Evolutionary conservation across 352 stramenopile genomes (phyloP).

Genomic region (Aphanomyces euteiches): DNA sequence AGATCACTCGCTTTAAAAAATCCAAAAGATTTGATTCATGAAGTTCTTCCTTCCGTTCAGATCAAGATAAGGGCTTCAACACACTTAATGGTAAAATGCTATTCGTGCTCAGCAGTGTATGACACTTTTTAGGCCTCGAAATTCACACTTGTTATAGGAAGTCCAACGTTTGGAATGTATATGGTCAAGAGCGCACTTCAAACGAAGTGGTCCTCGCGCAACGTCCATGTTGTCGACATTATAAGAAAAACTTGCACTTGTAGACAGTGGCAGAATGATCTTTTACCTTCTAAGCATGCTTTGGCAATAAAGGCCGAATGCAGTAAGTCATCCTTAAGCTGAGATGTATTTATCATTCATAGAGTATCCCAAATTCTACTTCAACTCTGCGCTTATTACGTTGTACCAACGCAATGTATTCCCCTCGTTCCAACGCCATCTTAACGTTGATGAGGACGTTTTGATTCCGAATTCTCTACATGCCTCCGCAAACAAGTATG

Average conservation of each 20-base stretch:
- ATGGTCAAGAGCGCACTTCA: background rate
- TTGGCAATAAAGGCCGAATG: background rate
- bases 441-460: background rate
- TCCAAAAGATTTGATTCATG: background rate
- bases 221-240: background rate
- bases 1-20: background rate
- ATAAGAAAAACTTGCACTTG: background rate
- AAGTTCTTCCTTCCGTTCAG: background rate
- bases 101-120: background rate
- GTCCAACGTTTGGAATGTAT: background rate
- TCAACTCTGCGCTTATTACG: background rate
- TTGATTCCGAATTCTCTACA: background rate
- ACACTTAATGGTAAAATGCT: background rate
- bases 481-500: background rate
- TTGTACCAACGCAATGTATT: slow-evolving; percentile 1
- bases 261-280: background rate
- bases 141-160: background rate
- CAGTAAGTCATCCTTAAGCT: background rate
- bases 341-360: background rate
- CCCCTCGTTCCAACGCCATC: background rate
- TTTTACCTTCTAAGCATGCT: background rate
- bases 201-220: background rate
- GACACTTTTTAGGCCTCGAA: background rate
- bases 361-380: background rate
- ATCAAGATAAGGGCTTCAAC: background rate